Evolutionary conservation across 2,329 filamentous ascomycete genomes (phyloP).

Genomic region (Aspergillus tamarii): DNA sequence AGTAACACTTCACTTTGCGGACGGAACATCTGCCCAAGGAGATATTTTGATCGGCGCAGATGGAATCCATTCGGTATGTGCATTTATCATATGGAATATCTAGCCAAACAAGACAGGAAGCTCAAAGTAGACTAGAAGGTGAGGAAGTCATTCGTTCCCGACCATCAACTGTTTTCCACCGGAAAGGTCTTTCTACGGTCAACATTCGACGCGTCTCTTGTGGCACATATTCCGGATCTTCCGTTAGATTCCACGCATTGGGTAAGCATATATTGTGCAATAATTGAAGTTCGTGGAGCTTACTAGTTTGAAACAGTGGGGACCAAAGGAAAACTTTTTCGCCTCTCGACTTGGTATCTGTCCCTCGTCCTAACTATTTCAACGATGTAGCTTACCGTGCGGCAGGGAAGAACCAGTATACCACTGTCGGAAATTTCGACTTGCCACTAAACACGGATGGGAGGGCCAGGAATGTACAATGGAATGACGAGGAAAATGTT

Average conservation of each 20-base stretch:
- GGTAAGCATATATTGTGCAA: constrained; percentile 15
- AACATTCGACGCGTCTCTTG: constrained; percentile 47
- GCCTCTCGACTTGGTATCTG: constrained; percentile 45
- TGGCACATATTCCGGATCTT: constrained; percentile 44
- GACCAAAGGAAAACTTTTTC: constrained; percentile 48
- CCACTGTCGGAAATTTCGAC: constrained; percentile 49
- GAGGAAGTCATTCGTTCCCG: constrained; percentile 47
- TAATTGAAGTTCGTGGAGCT: not conserved
- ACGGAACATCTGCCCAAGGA: constrained; percentile 48
- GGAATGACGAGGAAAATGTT: constrained; percentile 46
- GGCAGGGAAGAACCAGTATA: constrained; percentile 42
- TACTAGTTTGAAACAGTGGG: constrained; percentile 37
- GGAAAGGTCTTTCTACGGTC: constrained; percentile 52
- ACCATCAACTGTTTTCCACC: constrained; percentile 45
- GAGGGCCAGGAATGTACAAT: constrained; percentile 35
- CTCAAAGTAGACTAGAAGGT: constrained; percentile 22
- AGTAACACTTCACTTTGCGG: constrained; percentile 49
- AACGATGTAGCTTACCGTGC: not conserved
- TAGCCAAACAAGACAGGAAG: not conserved
- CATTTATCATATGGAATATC: constrained; percentile 18
- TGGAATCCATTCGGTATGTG: constrained; percentile 55
- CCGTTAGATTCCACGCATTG: constrained; percentile 48
- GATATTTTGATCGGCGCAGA: constrained; percentile 58
- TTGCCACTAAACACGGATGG: constrained; percentile 34
- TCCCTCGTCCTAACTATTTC: not conserved